These are phyloP conservation scores for Tetradesmus obliquus DNA, from an alignment of 139 green algal genomes.

Conservation along the genomic window DNA sequence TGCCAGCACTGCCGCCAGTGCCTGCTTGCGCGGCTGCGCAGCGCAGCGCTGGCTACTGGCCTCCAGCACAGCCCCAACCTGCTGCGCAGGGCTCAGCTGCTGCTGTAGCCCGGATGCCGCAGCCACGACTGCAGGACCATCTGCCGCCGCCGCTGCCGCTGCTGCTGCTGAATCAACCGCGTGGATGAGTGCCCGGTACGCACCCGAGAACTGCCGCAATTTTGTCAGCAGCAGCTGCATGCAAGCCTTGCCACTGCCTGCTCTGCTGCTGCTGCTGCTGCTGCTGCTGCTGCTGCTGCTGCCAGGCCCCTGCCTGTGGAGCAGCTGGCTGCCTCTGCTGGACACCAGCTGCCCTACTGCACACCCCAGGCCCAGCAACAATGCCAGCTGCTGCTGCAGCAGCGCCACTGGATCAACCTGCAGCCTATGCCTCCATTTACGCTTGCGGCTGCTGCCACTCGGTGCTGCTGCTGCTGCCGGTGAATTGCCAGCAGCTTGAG, in stretches of 20 bases:
- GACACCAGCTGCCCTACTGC: not conserved
- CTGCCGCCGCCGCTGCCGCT: not conserved
- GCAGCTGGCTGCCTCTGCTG: not conserved
- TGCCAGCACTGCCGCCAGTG: not conserved
- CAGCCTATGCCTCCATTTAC: not conserved
- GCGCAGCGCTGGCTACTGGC: not conserved
- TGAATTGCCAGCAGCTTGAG: not conserved
- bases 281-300: conserved; percentile 8
- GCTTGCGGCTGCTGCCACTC: not conserved
- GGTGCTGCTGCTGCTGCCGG: conserved; percentile 9
- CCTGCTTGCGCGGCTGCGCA: not conserved
- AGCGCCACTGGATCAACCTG: not conserved
- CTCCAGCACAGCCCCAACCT: not conserved
- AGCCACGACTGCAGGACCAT: not conserved
- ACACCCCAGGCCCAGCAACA: not conserved
- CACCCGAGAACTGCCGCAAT: not conserved
- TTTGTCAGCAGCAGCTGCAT: not conserved
- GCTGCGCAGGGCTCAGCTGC: not conserved
- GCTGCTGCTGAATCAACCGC: not conserved
- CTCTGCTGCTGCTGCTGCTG: not conserved
- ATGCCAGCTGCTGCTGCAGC: not conserved
- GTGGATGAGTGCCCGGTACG: not conserved
- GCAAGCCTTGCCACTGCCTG: not conserved
- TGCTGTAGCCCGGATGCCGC: not conserved
- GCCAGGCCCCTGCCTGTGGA: not conserved